Base-by-base conservation (phyloP, 306 rosid genomes). In the Cucumis melo region DNA sequence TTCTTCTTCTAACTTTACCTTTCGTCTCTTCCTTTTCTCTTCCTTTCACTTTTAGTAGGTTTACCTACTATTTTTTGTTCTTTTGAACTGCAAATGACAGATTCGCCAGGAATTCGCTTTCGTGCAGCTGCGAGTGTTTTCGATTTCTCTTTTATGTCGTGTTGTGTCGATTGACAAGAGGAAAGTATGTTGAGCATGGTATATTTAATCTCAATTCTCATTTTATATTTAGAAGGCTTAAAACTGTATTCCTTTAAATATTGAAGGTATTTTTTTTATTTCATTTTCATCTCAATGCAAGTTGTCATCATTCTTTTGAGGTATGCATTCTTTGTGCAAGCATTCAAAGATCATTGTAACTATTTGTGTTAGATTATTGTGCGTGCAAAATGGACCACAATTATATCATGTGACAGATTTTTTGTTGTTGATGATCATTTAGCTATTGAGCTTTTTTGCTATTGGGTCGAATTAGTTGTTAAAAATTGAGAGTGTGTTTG, bases 101-200 rank as follows among this genome's bases (percentile, higher is more conserved):
- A 90, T 93, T 89, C 89, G 89, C 89, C 90, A 27, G 87, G 88
- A 78, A 54, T 89, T 96, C 86, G 93, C 87, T 85, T 34, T 50
- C 38, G 32, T 66, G 2, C 77, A 85, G 80, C 72, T 76, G 59
- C 77, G 75, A 29, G 79, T 78, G 81, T 27, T 78, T 67, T 80
- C 7, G 75, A 74, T 76, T 83, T 65, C n/a, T 50, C 5, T 51
- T 19, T 75, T 81, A 32, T 80, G 73, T 85, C 72, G 80, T 72
- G 71, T 66, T 53, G 81, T 70, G 86, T 76, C 81, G 84, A 86
- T 84, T 79, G 85, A 74, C 71, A 79, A 85, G 87, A 87, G 81
- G 86, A 82, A 90, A 93, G 89, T 84, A 94, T 94, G 99, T 91
- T 95, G 91, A 89, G 81, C 87, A 97, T 95, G 91, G 83, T 90